These are phyloP conservation scores for Phytophthora europaea DNA, from an alignment of 352 stramenopile genomes.

Conservation along the genomic window DNA sequence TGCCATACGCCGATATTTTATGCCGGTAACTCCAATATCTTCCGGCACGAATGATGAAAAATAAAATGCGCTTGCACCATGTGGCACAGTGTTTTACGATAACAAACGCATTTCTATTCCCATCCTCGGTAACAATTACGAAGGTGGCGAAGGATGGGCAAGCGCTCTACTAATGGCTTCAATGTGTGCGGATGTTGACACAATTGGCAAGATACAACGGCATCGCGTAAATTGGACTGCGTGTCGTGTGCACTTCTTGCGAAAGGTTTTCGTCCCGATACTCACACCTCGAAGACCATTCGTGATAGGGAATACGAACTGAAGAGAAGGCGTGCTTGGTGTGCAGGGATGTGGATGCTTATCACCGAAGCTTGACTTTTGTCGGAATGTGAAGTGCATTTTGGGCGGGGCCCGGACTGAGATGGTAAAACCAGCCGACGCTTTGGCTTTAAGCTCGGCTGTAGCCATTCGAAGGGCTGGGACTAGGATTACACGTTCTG, in stretches of 20 bases:
- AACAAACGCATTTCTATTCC: neutral
- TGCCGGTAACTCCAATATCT: slow-evolving; percentile 93
- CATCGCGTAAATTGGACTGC: slow-evolving; percentile 65
- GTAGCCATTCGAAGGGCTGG: slow-evolving; percentile 60
- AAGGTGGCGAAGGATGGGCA: slow-evolving; percentile 22
- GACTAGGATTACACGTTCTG: slow-evolving; percentile 42
- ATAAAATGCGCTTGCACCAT: slow-evolving; percentile 22
- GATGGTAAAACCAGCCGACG: slow-evolving; percentile 43
- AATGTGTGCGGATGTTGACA: slow-evolving; percentile 62
- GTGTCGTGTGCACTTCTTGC: slow-evolving; percentile 70
- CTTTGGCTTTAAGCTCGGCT: slow-evolving; percentile 60
- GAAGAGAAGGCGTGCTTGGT: slow-evolving; percentile 1
- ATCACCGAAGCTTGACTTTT: neutral
- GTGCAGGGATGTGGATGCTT: neutral
- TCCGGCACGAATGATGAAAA: slow-evolving; percentile 54
- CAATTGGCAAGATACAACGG: slow-evolving; percentile 67
- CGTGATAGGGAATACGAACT: slow-evolving; percentile 54
- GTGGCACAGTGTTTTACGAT: neutral
- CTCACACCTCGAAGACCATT: slow-evolving; percentile 62
- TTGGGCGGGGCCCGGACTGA: slow-evolving; percentile 55
- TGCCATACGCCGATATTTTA: slow-evolving; percentile 97
- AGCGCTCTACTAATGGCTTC: slow-evolving; percentile 62
- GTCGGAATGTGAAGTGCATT: slow-evolving; percentile 55
- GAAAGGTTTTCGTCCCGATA: slow-evolving; percentile 59
- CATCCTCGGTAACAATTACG: slow-evolving; percentile 3